Evolutionary conservation across 2,329 filamentous ascomycete species (phyloP).

Genomic region (Phialemoniopsis sp.): DNA sequence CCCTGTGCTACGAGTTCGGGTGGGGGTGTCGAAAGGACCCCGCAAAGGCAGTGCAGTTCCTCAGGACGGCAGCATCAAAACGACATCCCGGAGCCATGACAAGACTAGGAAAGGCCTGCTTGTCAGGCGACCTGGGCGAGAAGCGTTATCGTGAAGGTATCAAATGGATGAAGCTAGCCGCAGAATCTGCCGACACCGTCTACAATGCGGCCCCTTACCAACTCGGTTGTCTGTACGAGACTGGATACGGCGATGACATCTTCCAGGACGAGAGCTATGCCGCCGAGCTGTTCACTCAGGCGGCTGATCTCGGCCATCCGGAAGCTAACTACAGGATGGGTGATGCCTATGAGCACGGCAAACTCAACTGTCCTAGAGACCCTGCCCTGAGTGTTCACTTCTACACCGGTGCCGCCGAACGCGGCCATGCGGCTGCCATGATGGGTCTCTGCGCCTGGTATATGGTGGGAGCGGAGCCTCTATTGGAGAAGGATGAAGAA

Average conservation of each 20-base stretch:
- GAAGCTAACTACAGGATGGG: constrained; percentile 86
- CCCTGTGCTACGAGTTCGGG: constrained; percentile 94
- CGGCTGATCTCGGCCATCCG: constrained; percentile 84
- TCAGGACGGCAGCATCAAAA: constrained; percentile 85
- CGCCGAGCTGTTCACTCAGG: constrained; percentile 89
- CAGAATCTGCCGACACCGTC: constrained; percentile 83
- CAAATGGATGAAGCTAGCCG: constrained; percentile 93
- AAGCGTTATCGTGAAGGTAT: constrained; percentile 86
- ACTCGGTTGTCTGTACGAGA: constrained; percentile 82
- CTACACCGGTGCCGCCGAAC: constrained; percentile 88
- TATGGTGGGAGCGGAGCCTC: constrained; percentile 87
- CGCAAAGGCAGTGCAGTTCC: constrained; percentile 89
- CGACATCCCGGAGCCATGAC: constrained; percentile 94
- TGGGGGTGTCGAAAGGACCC: constrained; percentile 93
- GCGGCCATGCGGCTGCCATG: constrained; percentile 82
- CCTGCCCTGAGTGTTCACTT: constrained; percentile 94
- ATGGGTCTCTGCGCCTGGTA: constrained; percentile 99
- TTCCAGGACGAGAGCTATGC: constrained; percentile 90
- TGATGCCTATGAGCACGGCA: constrained; percentile 95
- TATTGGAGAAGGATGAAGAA: constrained; percentile 90
- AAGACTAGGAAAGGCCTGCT: constrained; percentile 83
- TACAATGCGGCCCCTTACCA: constrained; percentile 94
- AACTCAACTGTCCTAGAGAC: constrained; percentile 81
- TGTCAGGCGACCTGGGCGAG: constrained; percentile 83
- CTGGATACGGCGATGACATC: constrained; percentile 89